phyloP scores from a whole-genome alignment of 495 filamentous ascomycete species.

The Penicillium riverlandense region DNA sequence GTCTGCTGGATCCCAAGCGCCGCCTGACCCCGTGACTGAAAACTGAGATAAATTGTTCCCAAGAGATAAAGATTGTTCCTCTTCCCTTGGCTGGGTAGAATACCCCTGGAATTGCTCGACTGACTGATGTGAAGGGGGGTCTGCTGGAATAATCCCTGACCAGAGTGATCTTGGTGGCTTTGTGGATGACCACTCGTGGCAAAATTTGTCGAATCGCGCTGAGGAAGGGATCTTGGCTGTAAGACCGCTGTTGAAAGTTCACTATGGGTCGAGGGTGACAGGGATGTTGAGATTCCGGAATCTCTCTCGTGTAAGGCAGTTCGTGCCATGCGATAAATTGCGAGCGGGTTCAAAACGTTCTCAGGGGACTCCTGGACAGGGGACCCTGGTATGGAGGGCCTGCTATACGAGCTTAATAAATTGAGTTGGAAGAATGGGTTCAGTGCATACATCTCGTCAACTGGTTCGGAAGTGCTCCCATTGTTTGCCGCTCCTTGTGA shows the following conservation, averaged over 20 bases:
- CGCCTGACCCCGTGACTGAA: not conserved
- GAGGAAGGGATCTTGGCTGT: not conserved
- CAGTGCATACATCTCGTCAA: constrained; percentile 2
- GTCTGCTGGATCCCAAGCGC: constrained; percentile 9
- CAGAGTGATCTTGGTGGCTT: too few species aligned
- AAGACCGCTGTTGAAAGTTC: not conserved
- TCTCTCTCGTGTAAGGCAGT: constrained; percentile 12
- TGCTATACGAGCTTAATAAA: not conserved
- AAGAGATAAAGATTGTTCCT: not conserved
- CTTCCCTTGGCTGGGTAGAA: not conserved
- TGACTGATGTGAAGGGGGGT: too few species aligned
- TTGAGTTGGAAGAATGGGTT: not conserved
- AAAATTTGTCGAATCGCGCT: not conserved
- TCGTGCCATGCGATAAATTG: constrained; percentile 17
- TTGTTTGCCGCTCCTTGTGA: not conserved
- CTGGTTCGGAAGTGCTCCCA: not conserved
- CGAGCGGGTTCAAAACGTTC: constrained; percentile 12
- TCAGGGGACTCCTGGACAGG: constrained; percentile 13
- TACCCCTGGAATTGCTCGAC: not conserved
- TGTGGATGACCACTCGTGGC: too few species aligned
- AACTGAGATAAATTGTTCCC: not conserved
- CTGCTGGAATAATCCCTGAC: too few species aligned
- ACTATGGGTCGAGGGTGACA: not conserved
- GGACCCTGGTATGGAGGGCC: not conserved
- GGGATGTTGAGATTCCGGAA: not conserved